Base-by-base conservation (phyloP, 176 grass and related monocot species). In the barley (Hordeum vulgare) region DNA sequence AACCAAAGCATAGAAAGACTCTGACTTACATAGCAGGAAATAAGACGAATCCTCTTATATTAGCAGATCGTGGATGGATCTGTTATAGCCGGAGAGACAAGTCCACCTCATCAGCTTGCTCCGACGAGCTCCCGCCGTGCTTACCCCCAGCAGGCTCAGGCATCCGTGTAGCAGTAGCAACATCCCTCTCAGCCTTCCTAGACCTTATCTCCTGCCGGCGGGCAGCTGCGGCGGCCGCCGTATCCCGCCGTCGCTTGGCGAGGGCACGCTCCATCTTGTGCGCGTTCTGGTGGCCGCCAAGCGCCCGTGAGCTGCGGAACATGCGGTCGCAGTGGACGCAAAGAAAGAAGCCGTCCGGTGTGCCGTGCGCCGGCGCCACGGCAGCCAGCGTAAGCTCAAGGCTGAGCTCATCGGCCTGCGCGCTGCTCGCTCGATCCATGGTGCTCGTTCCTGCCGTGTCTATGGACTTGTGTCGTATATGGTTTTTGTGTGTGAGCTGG, bases 251-350 rank as follows among this genome's bases (percentile, higher is more conserved):
- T 26, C 80, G 88, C 77, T 90, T 93, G 76, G 86, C 89, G 26
- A 96, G 53, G 91, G 80, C 92, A 57, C 96, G 77, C 77, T 99
- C 93, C 39, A 89, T 77, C 86, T 93, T 94, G 88, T 97, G 95
- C 15, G 95, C 95, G 68, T 97, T 97, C 88, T 97, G 95, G 81
- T 97, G 95, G 59, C 95, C 95, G 3, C 95, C 95, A 1, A 97
- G 89, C 4, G 95, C 95, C 74, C 93, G 95, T 8, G 92, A 99
- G 87, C 80, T 99, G 66, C 85, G 67, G 83, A 99, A 99, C 88
- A 88, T 93, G 67, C 87, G 84, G 61, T 89, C 78, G 74, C 96
- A 98, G 86, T 95, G 95, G 67, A 81, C 90, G 85, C 96, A 98
- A 51, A 90, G 53, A 85, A 98, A 98, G 83, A 93, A 86, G 66